These are phyloP conservation scores for Lathyrus tuberosus DNA, from an alignment of 306 rosid genomes.

Conservation along the genomic window DNA sequence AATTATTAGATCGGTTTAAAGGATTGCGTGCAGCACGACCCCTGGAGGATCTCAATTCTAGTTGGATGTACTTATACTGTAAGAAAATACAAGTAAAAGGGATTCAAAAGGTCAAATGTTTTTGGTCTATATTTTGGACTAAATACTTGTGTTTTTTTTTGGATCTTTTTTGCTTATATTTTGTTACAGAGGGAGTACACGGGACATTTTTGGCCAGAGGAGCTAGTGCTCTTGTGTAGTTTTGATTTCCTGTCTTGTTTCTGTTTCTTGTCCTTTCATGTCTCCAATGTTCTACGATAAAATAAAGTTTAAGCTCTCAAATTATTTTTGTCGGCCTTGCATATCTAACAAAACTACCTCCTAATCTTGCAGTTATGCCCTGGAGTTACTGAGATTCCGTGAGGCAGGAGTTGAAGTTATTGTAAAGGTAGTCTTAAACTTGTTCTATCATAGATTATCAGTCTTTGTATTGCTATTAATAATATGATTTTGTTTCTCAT, in stretches of 20 bases:
- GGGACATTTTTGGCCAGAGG: conserved; percentile 2
- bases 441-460: conserved; percentile 25
- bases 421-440: conserved; percentile 60
- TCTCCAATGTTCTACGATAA: conserved; percentile 10
- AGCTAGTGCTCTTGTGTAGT: conserved; percentile 27
- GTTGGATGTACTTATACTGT: background rate
- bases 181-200: too few relatives aligned
- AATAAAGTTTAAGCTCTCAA: conserved; percentile 7
- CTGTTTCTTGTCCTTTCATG: conserved; percentile 25
- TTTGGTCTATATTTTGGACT: too few relatives aligned
- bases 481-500: conserved; percentile 40
- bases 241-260: conserved; percentile 23
- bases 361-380: conserved; percentile 74
- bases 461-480: conserved; percentile 19
- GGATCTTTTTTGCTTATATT: too few relatives aligned
- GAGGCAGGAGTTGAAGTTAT: conserved; percentile 97
- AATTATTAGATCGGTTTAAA: background rate
- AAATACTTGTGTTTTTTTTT: too few relatives aligned
- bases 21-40: background rate
- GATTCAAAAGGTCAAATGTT: too few relatives aligned
- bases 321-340: conserved; percentile 13
- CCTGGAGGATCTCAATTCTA: conserved; percentile 16
- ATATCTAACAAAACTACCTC: conserved; percentile 42
- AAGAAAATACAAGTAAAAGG: too few relatives aligned
- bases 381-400: conserved; percentile 91